Evolutionary conservation across 2,329 filamentous ascomycete genomes (phyloP), one percentile per base, ranked within the genome.

Genomic region (Arthrinium puccinioides): DNA sequence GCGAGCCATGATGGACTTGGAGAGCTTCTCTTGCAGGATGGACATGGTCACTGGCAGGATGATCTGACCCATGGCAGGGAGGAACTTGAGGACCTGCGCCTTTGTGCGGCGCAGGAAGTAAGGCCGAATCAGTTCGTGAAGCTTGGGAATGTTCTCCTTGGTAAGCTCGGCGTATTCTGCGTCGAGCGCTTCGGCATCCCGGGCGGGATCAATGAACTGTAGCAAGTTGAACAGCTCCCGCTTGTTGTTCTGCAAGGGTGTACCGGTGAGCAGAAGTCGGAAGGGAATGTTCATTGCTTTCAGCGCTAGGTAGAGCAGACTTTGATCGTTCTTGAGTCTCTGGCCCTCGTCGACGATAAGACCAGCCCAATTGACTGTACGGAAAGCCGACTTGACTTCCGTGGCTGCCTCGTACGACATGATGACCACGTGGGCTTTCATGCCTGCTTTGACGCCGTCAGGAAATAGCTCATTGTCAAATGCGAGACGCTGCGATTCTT

Each of bases 31-130:
- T 56, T 98, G 94, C 10, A 98, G 69, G 11, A 87, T 71, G 2
- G 86, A 89, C 89, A 97, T 96, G 3, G 86, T 89, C n/a, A 98
- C 82, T 0, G 92, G 92, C 5, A 98, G 66, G 44, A 98, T 97
- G 49, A 98, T 88, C 53, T 97, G 90, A 2, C 85, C 83, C 77
- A 98, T 88, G 0, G 90, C 82, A 1, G 92, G 92, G 9, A 98
- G 67, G 59, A 96, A 95, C 26, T 86, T 90, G 36, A 98, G 69
- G 0, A 96, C 90, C 43, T 90, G 82, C 10, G 81, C 81, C 57
- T 98, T 98, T 3, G 92, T 97, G 30, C 92, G 81, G 32, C 77
- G 67, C 18, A 82, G 59, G 46, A 82, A 81, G 48, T 79, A 82
- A 0, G 78, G 78, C 3, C 87, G 78, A 43, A 97, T 94, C 53